Percentiles rank a stretch among this genome's conserved stretches.
Conservation (phyloP, 1,284 basidiomycete species). For the Coniophora puteana region DNA sequence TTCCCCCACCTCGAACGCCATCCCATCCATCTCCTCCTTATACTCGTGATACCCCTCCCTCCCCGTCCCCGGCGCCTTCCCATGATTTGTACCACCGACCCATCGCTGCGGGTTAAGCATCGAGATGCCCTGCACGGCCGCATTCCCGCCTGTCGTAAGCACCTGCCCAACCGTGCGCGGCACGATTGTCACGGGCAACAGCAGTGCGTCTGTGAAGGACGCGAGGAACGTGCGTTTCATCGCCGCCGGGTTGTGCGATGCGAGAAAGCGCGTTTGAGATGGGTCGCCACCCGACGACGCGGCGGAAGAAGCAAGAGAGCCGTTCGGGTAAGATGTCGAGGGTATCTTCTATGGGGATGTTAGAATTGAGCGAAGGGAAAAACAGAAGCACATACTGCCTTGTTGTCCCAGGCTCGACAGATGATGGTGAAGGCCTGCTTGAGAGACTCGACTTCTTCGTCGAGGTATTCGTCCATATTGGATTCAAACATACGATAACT, state of each 20-base stretch:
- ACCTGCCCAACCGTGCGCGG: conserved; percentile 80
- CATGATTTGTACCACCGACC: conserved; percentile 37
- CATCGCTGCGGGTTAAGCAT: conserved; percentile 88
- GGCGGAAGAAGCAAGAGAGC: conserved; percentile 7
- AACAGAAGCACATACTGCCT: conserved; percentile 40
- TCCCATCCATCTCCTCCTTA: conserved; percentile 42
- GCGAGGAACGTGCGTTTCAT: conserved; percentile 92
- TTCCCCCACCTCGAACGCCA: conserved; percentile 60
- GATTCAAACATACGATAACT: conserved; percentile 92
- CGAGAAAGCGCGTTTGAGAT: conserved; percentile 65
- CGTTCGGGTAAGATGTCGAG: no score
- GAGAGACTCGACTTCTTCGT: conserved; percentile 86
- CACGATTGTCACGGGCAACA: conserved; percentile 94
- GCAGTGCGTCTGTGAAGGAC: conserved; percentile 85
- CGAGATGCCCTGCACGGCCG: conserved; percentile 78
- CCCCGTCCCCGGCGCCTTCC: conserved; percentile 16
- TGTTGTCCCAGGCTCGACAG: conserved; percentile 81
- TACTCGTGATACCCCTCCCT: conserved; percentile 14
- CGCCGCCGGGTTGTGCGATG: conserved; percentile 84
- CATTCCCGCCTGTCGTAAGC: conserved; percentile 75
- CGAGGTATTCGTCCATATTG: conserved; percentile 96
- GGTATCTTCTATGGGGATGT: no score
- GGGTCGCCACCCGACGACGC: conserved; percentile 15
- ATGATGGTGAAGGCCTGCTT: conserved; percentile 73
- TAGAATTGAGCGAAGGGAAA: neutral